A percentile compares a stretch with the other conserved stretches of the same genome.
These are phyloP conservation scores for Mycena metata DNA, from an alignment of 768 basidiomycete genomes.

Conservation along the genomic window DNA sequence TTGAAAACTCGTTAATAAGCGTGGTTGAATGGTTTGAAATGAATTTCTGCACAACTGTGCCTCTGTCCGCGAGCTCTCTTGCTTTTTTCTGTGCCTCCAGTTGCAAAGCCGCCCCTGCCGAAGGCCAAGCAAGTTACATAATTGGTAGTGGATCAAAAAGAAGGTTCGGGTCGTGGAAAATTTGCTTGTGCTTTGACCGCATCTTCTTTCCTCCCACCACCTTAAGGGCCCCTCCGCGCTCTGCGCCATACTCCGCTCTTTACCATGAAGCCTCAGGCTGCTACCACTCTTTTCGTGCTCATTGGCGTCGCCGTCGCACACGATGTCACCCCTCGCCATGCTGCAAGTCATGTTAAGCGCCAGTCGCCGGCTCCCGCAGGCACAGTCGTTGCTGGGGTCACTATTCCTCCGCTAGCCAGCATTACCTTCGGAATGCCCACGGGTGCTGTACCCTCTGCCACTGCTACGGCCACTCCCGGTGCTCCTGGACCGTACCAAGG, in stretches of 20 bases:
- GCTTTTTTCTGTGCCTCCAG: too few relatives aligned
- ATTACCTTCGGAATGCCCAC: conserved; percentile 77
- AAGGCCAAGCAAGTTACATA: neutral
- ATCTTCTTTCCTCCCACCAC: conserved; percentile 13
- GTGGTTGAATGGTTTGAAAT: neutral
- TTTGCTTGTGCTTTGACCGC: neutral
- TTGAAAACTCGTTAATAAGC: neutral
- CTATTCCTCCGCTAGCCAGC: conserved; percentile 68
- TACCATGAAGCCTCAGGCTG: conserved; percentile 60
- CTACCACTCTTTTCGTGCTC: conserved; percentile 61
- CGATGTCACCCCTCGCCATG: conserved; percentile 43
- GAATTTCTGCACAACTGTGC: neutral
- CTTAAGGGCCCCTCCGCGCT: neutral
- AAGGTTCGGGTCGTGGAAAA: neutral
- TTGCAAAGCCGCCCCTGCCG: too few relatives aligned
- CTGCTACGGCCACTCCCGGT: conserved; percentile 70
- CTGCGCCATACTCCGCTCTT: conserved; percentile 17
- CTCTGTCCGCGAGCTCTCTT: too few relatives aligned
- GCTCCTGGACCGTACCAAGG: conserved; percentile 73
- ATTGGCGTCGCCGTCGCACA: conserved; percentile 55
- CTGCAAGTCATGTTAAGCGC: conserved; percentile 25
- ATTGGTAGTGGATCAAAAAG: conserved; percentile 1
- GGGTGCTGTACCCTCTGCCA: conserved; percentile 60
- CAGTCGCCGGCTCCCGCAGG: conserved; percentile 33
- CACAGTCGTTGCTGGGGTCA: conserved; percentile 44